phyloP scores from a whole-genome alignment of 2,329 filamentous ascomycete genomes.

The Elsinoe necatrix region DNA sequence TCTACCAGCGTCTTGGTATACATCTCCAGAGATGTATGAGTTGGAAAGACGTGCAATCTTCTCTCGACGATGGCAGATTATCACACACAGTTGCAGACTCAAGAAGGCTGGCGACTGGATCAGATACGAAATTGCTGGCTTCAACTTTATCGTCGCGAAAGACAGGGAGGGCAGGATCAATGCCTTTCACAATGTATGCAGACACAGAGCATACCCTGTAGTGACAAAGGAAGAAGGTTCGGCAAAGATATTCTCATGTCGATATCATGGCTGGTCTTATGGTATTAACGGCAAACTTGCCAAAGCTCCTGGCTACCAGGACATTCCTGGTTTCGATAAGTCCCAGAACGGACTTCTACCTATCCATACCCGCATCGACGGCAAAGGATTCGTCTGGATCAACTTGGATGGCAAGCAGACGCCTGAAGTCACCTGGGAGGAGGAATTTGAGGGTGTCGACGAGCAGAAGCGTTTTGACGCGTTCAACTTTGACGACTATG shows the following conservation, averaged over 20 bases:
- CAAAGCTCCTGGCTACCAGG: constrained; percentile 53
- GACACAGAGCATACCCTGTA: constrained; percentile 53
- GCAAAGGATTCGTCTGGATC: constrained; percentile 50
- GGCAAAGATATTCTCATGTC: constrained; percentile 48
- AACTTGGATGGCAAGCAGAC: constrained; percentile 43
- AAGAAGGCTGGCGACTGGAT: constrained; percentile 49
- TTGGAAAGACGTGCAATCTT: constrained; percentile 40
- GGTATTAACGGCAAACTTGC: constrained; percentile 49
- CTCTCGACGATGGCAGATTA: constrained; percentile 30
- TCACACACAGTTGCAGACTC: constrained; percentile 27
- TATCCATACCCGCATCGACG: constrained; percentile 47
- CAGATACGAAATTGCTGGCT: constrained; percentile 47
- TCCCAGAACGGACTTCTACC: constrained; percentile 48
- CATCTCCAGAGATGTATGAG: constrained; percentile 37
- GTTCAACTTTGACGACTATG: constrained; percentile 46
- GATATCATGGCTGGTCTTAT: constrained; percentile 57
- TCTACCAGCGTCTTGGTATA: constrained; percentile 40
- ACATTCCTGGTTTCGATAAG: constrained; percentile 49
- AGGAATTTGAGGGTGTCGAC: constrained; percentile 44
- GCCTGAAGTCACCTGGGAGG: constrained; percentile 43
- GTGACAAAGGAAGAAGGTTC: constrained; percentile 44
- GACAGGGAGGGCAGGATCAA: constrained; percentile 47
- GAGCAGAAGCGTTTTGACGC: constrained; percentile 36
- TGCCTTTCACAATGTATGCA: constrained; percentile 55
- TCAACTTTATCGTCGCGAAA: constrained; percentile 46